Conservation (phyloP, 805 yeast species). For the Hanseniaspora osmophila region DNA sequence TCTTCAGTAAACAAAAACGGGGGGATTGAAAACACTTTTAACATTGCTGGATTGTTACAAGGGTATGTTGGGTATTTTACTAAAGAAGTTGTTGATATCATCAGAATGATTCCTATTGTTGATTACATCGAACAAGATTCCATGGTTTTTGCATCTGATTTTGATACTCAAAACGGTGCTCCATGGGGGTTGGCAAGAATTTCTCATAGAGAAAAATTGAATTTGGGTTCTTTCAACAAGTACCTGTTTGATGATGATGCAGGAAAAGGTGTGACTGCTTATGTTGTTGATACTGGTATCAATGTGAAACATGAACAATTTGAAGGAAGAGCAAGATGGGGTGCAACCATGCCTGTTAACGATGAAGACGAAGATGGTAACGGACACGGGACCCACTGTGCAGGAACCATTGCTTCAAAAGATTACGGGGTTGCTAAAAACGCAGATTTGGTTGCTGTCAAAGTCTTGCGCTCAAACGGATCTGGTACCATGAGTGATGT, state of each 20-base stretch:
- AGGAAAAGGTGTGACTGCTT: slow-evolving; percentile 76
- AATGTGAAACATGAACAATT: slow-evolving; percentile 64
- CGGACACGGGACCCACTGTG: slow-evolving; percentile 95
- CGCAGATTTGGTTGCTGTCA: slow-evolving; percentile 68
- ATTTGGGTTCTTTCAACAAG: slow-evolving; percentile 56
- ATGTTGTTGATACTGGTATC: slow-evolving; percentile 84
- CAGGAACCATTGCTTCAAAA: slow-evolving; percentile 82
- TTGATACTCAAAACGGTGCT: slow-evolving; percentile 64
- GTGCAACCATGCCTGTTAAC: slow-evolving; percentile 62
- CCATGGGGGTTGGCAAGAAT: slow-evolving; percentile 93
- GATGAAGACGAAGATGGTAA: slow-evolving; percentile 67
- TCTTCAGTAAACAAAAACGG: slow-evolving; percentile 20
- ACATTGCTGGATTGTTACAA: slow-evolving; percentile 39
- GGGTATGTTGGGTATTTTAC: slow-evolving; percentile 86
- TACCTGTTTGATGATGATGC: slow-evolving; percentile 59
- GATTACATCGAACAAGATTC: slow-evolving; percentile 67
- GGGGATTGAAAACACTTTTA: slow-evolving; percentile 48
- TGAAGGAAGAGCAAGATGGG: slow-evolving; percentile 77
- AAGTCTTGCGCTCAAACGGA: slow-evolving; percentile 71
- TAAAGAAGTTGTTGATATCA: slow-evolving; percentile 55
- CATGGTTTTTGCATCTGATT: slow-evolving; percentile 46
- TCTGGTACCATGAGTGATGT: slow-evolving; percentile 77
- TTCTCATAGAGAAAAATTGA: slow-evolving; percentile 63
- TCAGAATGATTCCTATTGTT: slow-evolving; percentile 52
- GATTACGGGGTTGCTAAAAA: slow-evolving; percentile 75